A percentile compares a stretch with the other conserved stretches of the same genome.
These are phyloP conservation scores for Lyophyllum decastes DNA, from an alignment of 768 basidiomycete genomes.

Conservation along the genomic window DNA sequence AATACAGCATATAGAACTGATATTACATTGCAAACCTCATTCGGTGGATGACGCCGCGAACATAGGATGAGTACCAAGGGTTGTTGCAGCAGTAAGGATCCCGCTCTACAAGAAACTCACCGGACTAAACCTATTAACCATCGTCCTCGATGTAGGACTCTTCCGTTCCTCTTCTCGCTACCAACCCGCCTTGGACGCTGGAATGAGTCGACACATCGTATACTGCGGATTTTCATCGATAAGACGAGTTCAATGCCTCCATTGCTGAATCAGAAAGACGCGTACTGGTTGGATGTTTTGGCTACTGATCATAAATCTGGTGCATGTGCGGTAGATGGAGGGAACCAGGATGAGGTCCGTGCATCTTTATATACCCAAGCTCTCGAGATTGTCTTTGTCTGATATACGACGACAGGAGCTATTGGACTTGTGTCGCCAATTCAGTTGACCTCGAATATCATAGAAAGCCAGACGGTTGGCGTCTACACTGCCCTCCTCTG, in stretches of 20 bases:
- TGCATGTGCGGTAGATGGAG: not conserved
- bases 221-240: slow-evolving; percentile 17
- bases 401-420: slow-evolving; percentile 7
- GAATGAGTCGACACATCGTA: slow-evolving; percentile 19
- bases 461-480: too few relatives aligned
- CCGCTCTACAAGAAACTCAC: not conserved
- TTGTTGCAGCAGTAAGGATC: slow-evolving; percentile 8
- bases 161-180: slow-evolving; percentile 9
- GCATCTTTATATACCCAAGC: not conserved
- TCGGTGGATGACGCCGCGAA: slow-evolving; percentile 10
- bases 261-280: slow-evolving; percentile 1
- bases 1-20: slow-evolving; percentile 1
- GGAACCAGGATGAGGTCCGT: slow-evolving; percentile 16
- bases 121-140: not conserved
- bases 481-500: not conserved
- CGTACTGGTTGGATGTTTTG: slow-evolving; percentile 16
- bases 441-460: slow-evolving; percentile 8
- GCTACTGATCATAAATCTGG: slow-evolving; percentile 2
- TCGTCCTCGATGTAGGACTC: too few relatives aligned
- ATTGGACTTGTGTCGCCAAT: slow-evolving; percentile 15
- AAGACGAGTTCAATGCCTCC: slow-evolving; percentile 3
- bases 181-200: slow-evolving; percentile 7
- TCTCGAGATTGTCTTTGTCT: too few relatives aligned
- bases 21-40: slow-evolving; percentile 15
- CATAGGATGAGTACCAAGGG: slow-evolving; percentile 4